Conservation (phyloP, 1,139 yeast species). For the Suhomyces bribrorum region DNA sequence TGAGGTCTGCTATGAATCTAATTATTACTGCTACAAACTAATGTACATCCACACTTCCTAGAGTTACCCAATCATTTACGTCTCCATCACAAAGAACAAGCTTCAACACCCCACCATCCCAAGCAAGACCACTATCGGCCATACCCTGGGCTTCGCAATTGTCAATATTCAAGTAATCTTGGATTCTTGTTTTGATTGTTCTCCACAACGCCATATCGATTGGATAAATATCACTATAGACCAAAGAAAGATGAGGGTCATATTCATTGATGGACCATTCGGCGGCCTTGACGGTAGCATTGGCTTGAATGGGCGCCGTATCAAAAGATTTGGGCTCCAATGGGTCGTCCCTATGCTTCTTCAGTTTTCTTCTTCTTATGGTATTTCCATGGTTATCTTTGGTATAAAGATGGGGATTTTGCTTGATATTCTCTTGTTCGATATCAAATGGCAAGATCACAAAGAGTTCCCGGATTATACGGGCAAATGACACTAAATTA, state of each 20-base stretch:
- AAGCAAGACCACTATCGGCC: constrained; percentile 42
- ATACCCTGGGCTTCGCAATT: constrained; percentile 44
- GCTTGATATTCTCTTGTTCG: constrained; percentile 36
- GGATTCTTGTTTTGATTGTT: constrained; percentile 67
- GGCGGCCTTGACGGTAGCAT: constrained; percentile 41
- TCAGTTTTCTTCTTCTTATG: constrained; percentile 27
- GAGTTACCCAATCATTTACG: constrained; percentile 66
- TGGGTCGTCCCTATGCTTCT: constrained; percentile 18
- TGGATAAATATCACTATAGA: constrained; percentile 67
- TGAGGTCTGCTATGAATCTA: background rate
- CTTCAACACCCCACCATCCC: constrained; percentile 71
- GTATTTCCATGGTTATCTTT: constrained; percentile 36
- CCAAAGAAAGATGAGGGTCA: constrained; percentile 74
- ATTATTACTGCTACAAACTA: constrained; percentile 8
- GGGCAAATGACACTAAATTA: constrained; percentile 64
- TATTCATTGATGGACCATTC: constrained; percentile 61
- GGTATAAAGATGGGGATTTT: constrained; percentile 45
- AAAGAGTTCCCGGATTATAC: constrained; percentile 69
- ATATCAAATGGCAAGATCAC: constrained; percentile 47
- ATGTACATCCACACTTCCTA: constrained; percentile 59
- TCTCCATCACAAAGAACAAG: constrained; percentile 77
- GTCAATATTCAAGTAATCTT: constrained; percentile 62
- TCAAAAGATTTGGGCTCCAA: constrained; percentile 26
- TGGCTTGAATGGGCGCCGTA: constrained; percentile 22
- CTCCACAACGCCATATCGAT: constrained; percentile 69